Conservation (phyloP, 768 basidiomycete genomes). For the Tricholoma matsutake region DNA sequence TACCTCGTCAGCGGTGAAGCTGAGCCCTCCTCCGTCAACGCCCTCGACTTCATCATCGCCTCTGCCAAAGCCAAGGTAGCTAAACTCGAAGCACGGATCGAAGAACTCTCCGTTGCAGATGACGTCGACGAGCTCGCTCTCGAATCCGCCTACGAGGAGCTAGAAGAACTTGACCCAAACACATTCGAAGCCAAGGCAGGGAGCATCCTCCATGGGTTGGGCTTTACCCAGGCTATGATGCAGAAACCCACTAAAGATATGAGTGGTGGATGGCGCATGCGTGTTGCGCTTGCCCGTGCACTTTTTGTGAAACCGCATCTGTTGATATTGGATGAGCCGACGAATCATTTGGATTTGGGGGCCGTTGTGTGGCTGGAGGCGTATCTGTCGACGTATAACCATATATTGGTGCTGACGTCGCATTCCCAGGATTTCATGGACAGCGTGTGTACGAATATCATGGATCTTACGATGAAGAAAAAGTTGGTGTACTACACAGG, state of each 20-base stretch:
- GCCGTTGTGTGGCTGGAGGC: conserved; percentile 99
- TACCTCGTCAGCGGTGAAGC: conserved; percentile 96
- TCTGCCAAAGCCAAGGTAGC: conserved; percentile 94
- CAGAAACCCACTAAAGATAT: conserved; percentile 96
- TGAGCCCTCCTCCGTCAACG: conserved; percentile 92
- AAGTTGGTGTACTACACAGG: conserved; percentile 93
- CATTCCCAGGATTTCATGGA: conserved; percentile 99
- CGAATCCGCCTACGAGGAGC: conserved; percentile 88
- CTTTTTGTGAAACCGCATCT: conserved; percentile 97
- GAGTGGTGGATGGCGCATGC: conserved; percentile 99
- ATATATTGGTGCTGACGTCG: conserved; percentile 95
- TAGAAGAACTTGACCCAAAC: conserved; percentile 93
- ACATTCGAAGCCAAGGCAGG: conserved; percentile 97
- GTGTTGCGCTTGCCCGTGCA: conserved; percentile 93
- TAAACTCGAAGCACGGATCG: conserved; percentile 88
- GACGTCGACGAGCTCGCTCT: conserved; percentile 85
- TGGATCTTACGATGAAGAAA: conserved; percentile 92
- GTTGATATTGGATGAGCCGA: conserved; percentile 89
- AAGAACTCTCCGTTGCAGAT: conserved; percentile 89
- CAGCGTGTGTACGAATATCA: conserved; percentile 94
- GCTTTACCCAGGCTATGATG: conserved; percentile 92
- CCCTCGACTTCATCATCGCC: conserved; percentile 94
- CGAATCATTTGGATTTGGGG: conserved; percentile 92
- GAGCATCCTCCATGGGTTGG: conserved; percentile 95
- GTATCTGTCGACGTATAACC: conserved; percentile 96